These are phyloP conservation scores for Sarcomyxa edulis DNA, from an alignment of 768 basidiomycete genomes.

Conservation along the genomic window DNA sequence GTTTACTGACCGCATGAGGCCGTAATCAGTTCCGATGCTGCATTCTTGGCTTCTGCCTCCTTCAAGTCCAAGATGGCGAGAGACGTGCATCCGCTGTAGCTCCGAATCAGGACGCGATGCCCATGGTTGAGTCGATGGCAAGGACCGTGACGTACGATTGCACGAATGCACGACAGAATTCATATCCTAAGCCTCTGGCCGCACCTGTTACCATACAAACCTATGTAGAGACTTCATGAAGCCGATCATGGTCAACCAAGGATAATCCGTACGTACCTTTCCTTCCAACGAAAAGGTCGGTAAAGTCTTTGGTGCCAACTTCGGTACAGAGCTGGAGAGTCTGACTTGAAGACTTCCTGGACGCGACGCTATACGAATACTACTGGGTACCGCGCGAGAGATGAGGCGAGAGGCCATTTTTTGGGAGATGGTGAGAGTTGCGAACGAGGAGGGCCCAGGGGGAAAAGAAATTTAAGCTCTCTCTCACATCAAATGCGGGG, in stretches of 20 bases:
- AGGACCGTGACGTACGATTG: slow-evolving; percentile 57
- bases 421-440: too few species aligned
- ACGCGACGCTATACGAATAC: too few species aligned
- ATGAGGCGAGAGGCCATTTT: too few species aligned
- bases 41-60: slow-evolving; percentile 55
- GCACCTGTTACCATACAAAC: slow-evolving; percentile 93
- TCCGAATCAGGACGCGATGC: neutral
- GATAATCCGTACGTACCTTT: slow-evolving; percentile 44
- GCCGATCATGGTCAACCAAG: slow-evolving; percentile 1
- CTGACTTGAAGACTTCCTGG: too few species aligned
- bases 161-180: slow-evolving; percentile 87
- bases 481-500: too few species aligned
- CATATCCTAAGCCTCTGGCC: slow-evolving; percentile 84
- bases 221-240: slow-evolving; percentile 28
- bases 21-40: slow-evolving; percentile 63
- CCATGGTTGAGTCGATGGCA: neutral
- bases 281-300: slow-evolving; percentile 74
- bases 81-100: slow-evolving; percentile 67
- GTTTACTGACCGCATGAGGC: slow-evolving; percentile 52
- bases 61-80: slow-evolving; percentile 83
- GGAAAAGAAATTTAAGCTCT: too few species aligned
- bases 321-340: slow-evolving; percentile 4
- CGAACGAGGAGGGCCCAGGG: too few species aligned
- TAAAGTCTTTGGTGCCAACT: slow-evolving; percentile 42
- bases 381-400: too few species aligned